A percentile compares a stretch with the other conserved stretches of the same genome.
phyloP scores from a whole-genome alignment of 306 rosid species.

The Mucuna pruriens region DNA sequence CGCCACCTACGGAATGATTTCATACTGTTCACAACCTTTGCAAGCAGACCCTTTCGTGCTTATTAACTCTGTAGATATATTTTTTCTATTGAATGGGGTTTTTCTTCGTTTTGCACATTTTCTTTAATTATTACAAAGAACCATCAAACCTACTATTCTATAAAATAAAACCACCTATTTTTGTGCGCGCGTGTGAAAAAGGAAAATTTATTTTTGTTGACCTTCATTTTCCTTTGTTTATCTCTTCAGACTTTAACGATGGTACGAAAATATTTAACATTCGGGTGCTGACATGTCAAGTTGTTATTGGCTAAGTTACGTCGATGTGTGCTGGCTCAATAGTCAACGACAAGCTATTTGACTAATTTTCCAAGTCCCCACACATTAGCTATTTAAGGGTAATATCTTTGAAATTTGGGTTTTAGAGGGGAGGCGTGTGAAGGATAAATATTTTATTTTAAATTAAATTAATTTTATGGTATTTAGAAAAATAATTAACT shows the following conservation, averaged over 20 bases:
- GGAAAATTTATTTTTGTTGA: too few relatives aligned
- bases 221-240: background rate
- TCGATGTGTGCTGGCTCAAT: background rate
- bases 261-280: background rate
- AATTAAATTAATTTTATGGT: background rate
- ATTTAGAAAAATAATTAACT: background rate
- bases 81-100: background rate
- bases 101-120: background rate
- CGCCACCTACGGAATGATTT: constrained; percentile 59
- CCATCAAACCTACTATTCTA: background rate
- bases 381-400: background rate
- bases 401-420: background rate
- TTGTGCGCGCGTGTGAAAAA: background rate
- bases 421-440: background rate
- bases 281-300: constrained; percentile 35
- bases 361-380: background rate
- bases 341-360: background rate
- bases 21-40: constrained; percentile 11
- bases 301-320: constrained; percentile 36
- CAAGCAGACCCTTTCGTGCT: constrained; percentile 24
- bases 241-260: background rate
- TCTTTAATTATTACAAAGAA: background rate
- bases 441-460: background rate
- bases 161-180: background rate
- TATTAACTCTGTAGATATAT: constrained; percentile 33